Conservation (phyloP, 257 asterid genomes). For the Jacaranda mimosifolia region DNA sequence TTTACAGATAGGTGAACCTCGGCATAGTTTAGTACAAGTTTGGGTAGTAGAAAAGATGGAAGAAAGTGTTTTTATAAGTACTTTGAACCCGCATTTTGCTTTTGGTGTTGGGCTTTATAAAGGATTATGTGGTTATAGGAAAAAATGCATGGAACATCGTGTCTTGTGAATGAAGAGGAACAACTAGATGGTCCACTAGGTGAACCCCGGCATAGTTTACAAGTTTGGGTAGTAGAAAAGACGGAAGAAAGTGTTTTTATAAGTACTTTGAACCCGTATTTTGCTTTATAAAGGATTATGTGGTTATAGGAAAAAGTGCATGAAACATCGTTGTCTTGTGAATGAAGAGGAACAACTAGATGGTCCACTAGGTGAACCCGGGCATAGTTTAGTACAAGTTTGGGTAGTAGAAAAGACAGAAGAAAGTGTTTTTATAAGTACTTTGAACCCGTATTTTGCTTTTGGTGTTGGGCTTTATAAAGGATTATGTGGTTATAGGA, state of each 20-base stretch:
- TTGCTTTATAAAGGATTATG: background rate
- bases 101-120: background rate
- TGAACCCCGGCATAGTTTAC: no score
- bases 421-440: background rate
- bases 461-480: background rate
- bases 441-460: background rate
- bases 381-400: background rate
- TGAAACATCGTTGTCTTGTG: background rate
- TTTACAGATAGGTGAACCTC: no score
- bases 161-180: background rate
- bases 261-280: background rate
- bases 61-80: background rate
- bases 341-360: background rate
- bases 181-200: conserved; percentile 13
- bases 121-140: background rate
- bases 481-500: background rate
- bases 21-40: background rate
- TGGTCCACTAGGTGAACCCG: no score
- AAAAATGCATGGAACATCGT: background rate
- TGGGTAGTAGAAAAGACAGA: background rate
- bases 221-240: background rate
- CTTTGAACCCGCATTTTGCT: background rate
- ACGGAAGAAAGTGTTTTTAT: background rate
- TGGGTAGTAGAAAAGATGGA: background rate
- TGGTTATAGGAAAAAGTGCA: background rate